phyloP scores from a whole-genome alignment of 176 grass and related monocot species.

The Guadua angustifolia region DNA sequence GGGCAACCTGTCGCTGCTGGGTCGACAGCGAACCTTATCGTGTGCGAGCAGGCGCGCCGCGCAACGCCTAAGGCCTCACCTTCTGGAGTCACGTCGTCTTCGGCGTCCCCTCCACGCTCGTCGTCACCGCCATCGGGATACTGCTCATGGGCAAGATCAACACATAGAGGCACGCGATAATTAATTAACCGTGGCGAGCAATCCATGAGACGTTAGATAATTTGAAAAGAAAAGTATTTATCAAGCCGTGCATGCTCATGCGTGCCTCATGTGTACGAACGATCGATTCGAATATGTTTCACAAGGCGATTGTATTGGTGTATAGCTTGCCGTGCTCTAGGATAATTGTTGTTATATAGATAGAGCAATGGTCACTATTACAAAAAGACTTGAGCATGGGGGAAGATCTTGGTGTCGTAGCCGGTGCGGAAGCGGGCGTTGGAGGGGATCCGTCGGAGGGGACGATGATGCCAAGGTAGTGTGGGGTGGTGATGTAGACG shows the following conservation, averaged over 20 bases:
- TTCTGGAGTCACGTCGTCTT: constrained; percentile 82
- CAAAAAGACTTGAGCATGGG: constrained; percentile 62
- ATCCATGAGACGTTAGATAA: neutral
- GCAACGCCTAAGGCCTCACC: constrained; percentile 69
- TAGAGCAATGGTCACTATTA: neutral
- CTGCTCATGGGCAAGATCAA: constrained; percentile 71
- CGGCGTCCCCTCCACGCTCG: constrained; percentile 76
- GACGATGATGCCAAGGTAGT: constrained; percentile 73
- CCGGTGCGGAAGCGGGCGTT: constrained; percentile 47
- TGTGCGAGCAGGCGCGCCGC: constrained; percentile 90
- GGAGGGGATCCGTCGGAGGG: constrained; percentile 25
- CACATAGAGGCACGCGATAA: neutral
- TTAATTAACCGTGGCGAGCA: neutral
- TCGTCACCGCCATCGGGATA: constrained; percentile 82
- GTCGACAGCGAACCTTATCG: constrained; percentile 97
- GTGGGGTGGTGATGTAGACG: constrained; percentile 75
- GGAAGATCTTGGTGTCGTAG: constrained; percentile 53
- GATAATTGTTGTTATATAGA: neutral
- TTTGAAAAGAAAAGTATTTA: neutral
- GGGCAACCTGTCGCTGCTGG: constrained; percentile 93
- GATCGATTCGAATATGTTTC: neutral
- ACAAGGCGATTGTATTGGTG: constrained; percentile 17
- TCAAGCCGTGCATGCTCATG: neutral
- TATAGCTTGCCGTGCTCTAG: neutral
- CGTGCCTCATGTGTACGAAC: constrained; percentile 13